phyloP scores from a whole-genome alignment of 176 grass and related monocot genomes.

The Puya raimondii region DNA sequence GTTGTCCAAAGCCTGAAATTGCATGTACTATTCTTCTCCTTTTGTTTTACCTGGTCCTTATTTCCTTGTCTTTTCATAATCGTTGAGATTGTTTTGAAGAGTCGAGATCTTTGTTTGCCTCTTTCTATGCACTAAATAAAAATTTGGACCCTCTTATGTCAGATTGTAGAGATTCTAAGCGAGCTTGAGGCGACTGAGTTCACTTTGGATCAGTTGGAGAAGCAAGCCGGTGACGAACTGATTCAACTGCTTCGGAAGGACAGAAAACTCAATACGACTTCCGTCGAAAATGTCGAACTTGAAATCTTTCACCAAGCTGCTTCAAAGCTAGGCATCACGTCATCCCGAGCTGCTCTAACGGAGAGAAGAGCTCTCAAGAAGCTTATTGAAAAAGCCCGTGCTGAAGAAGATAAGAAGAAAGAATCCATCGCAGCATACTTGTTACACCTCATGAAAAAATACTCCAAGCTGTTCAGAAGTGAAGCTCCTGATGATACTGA shows the following conservation, averaged over 20 bases:
- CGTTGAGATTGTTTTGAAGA: too few species aligned
- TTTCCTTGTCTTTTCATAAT: too few species aligned
- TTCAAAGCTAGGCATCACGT: constrained; percentile 40
- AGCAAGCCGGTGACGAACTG: constrained; percentile 44
- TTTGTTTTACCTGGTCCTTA: too few species aligned
- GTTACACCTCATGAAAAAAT: constrained; percentile 62
- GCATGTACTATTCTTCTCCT: too few species aligned
- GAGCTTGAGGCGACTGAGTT: constrained; percentile 49
- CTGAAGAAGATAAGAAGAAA: constrained; percentile 53
- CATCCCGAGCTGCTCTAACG: constrained; percentile 44
- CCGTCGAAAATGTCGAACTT: constrained; percentile 42
- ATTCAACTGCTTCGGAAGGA: constrained; percentile 47
- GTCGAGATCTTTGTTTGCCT: constrained; percentile 1
- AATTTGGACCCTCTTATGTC: too few species aligned
- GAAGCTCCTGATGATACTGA: constrained; percentile 26
- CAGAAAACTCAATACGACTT: constrained; percentile 25
- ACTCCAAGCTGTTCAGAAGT: constrained; percentile 46
- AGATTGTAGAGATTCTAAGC: constrained; percentile 46
- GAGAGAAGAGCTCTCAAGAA: constrained; percentile 72
- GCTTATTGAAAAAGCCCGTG: constrained; percentile 47
- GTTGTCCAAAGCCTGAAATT: too few species aligned
- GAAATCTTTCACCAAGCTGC: constrained; percentile 51
- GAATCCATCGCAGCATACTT: constrained; percentile 45
- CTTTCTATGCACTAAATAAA: background rate
- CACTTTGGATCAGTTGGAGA: constrained; percentile 52